Evolutionary conservation across 495 filamentous ascomycete genomes (phyloP).

Genomic region (Aspergillus hancockii): DNA sequence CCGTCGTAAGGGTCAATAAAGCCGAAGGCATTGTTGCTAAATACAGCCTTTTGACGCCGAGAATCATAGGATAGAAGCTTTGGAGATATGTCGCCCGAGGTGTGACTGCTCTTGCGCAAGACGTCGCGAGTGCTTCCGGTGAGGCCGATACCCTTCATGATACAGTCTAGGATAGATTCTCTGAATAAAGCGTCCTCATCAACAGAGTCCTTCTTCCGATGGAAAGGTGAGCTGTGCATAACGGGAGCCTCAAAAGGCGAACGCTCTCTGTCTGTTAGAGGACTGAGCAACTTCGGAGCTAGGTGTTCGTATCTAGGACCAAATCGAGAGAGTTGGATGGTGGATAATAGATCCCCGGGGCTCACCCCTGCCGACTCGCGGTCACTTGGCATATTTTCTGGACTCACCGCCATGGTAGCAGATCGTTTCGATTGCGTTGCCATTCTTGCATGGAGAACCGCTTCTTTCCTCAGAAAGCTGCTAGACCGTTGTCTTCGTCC

Average conservation of each 20-base stretch:
- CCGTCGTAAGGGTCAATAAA: conserved; percentile 90
- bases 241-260: conserved; percentile 55
- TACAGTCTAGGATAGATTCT: conserved; percentile 89
- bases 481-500: conserved; percentile 70
- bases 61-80: conserved; percentile 83
- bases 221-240: conserved; percentile 50
- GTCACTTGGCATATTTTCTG: conserved; percentile 21
- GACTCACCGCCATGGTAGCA: conserved; percentile 20
- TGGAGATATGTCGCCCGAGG: conserved; percentile 82
- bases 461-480: conserved; percentile 77
- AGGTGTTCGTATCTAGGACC: conserved; percentile 41
- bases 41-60: conserved; percentile 78
- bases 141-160: conserved; percentile 91
- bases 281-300: conserved; percentile 45
- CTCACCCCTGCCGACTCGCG: conserved; percentile 49
- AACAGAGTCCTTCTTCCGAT: conserved; percentile 71
- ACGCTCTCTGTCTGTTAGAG: conserved; percentile 58
- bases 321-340: conserved; percentile 71
- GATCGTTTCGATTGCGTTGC: conserved; percentile 25
- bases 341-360: conserved; percentile 79
- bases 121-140: conserved; percentile 60
- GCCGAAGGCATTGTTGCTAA: conserved; percentile 88
- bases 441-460: conserved; percentile 66
- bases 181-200: conserved; percentile 88
- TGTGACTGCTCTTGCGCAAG: conserved; percentile 57